phyloP scores from a whole-genome alignment of 345 rosid genomes.

The Aquilaria yunnanensis region DNA sequence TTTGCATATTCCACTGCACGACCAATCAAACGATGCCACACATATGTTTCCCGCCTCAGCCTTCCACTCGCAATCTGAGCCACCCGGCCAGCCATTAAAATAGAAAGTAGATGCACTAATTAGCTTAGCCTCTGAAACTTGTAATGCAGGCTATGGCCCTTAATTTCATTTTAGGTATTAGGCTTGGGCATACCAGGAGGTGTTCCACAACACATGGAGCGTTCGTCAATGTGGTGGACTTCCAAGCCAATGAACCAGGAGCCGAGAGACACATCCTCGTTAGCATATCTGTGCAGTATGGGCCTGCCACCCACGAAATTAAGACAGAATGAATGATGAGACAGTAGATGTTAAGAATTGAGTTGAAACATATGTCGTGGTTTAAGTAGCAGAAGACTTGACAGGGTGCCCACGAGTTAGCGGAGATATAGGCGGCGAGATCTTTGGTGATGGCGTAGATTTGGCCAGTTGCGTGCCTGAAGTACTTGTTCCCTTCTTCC shows the following conservation, averaged over 20 bases:
- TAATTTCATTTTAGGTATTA: neutral
- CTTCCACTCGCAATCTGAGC: constrained; percentile 70
- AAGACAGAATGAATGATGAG: no score
- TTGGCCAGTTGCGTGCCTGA: constrained; percentile 92
- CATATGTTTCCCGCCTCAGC: constrained; percentile 67
- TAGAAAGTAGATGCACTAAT: no score
- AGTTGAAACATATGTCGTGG: neutral
- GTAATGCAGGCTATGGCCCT: neutral
- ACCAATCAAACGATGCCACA: constrained; percentile 86
- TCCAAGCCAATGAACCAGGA: constrained; percentile 84
- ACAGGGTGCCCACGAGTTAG: constrained; percentile 43
- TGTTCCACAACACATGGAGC: constrained; percentile 86
- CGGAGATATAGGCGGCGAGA: constrained; percentile 74
- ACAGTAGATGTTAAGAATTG: neutral
- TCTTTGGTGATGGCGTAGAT: constrained; percentile 87
- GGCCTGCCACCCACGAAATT: constrained; percentile 30
- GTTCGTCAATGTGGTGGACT: constrained; percentile 78
- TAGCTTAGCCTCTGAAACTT: no score
- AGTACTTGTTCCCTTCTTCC: constrained; percentile 86
- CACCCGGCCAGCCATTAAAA: neutral
- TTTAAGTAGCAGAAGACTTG: no score
- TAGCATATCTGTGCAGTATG: constrained; percentile 81
- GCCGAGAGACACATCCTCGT: constrained; percentile 90
- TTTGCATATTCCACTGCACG: constrained; percentile 85
- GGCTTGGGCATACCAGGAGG: constrained; percentile 44